A percentile compares a stretch with the other conserved stretches of the same genome.
Conservation (phyloP, 2,329 filamentous ascomycete species). For the Talaromyces sp. region DNA sequence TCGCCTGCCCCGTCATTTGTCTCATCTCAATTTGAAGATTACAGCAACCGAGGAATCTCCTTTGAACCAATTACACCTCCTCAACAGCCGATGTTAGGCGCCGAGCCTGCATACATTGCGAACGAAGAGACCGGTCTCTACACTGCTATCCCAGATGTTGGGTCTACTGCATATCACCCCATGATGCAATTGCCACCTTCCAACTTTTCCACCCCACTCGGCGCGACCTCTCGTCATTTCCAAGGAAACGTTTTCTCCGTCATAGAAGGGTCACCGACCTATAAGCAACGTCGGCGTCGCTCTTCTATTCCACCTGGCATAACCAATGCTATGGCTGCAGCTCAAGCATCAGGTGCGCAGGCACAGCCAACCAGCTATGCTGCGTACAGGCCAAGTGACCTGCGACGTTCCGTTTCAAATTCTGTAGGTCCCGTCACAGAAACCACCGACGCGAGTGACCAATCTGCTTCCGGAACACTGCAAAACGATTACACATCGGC, state of each 20-base stretch:
- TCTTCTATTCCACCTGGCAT: conserved; percentile 85
- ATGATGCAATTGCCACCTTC: conserved; percentile 88
- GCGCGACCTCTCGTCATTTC: conserved; percentile 60
- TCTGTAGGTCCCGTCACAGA: conserved; percentile 80
- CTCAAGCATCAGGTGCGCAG: conserved; percentile 39
- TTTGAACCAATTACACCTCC: conserved; percentile 96
- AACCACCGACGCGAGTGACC: conserved; percentile 69
- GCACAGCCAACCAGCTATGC: conserved; percentile 47
- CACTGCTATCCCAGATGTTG: conserved; percentile 85
- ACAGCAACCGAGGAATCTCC: conserved; percentile 90
- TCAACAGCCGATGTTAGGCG: conserved; percentile 76
- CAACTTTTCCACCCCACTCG: conserved; percentile 76
- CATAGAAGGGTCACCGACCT: conserved; percentile 95
- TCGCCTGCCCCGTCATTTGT: conserved; percentile 96
- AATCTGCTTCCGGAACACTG: conserved; percentile 71
- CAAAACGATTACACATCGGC: conserved; percentile 63
- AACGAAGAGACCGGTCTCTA: conserved; percentile 97
- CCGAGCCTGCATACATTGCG: conserved; percentile 93
- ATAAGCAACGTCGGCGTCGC: conserved; percentile 91
- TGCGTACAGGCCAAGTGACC: conserved; percentile 77
- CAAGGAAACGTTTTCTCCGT: conserved; percentile 86
- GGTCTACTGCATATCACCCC: conserved; percentile 69
- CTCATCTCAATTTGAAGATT: conserved; percentile 97
- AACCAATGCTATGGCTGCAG: conserved; percentile 61
- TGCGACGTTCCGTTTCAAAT: conserved; percentile 82